A percentile compares a stretch with the other conserved stretches of the same genome.
These are phyloP conservation scores for Collybiopsis luxurians DNA, from an alignment of 768 basidiomycete genomes.

Conservation along the genomic window DNA sequence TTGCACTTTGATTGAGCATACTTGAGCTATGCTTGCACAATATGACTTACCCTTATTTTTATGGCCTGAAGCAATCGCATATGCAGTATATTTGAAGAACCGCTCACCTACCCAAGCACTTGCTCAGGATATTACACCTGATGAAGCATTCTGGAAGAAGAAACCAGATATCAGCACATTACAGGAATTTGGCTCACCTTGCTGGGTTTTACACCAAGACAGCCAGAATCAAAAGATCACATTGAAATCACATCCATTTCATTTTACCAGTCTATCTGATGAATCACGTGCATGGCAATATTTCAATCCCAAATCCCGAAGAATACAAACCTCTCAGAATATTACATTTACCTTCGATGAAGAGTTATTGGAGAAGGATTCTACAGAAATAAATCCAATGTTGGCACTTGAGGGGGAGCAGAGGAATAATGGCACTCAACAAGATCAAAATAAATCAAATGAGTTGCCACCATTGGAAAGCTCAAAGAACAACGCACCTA, in stretches of 20 bases:
- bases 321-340: constrained; percentile 23
- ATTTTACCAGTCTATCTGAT: constrained; percentile 17
- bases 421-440: background rate
- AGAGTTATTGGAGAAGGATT: background rate
- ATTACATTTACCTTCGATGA: constrained; percentile 16
- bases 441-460: background rate
- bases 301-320: constrained; percentile 16
- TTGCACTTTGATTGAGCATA: background rate
- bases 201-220: constrained; percentile 12
- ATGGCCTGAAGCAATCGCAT: background rate
- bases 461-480: background rate
- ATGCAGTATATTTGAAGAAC: background rate
- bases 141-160: constrained; percentile 13
- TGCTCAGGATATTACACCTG: constrained; percentile 7
- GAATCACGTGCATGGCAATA: constrained; percentile 21
- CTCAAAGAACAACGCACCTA: background rate
- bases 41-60: background rate
- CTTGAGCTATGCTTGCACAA: background rate
- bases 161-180: constrained; percentile 22
- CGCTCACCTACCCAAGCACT: background rate
- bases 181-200: constrained; percentile 22
- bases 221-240: constrained; percentile 18
- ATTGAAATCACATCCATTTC: constrained; percentile 4
- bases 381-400: background rate
- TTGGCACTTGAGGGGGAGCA: constrained; percentile 12